Percentiles rank a stretch among this genome's conserved stretches.
Evolutionary conservation across 805 yeast species (phyloP).

Genomic region (Cephaloascus fragrans): DNA sequence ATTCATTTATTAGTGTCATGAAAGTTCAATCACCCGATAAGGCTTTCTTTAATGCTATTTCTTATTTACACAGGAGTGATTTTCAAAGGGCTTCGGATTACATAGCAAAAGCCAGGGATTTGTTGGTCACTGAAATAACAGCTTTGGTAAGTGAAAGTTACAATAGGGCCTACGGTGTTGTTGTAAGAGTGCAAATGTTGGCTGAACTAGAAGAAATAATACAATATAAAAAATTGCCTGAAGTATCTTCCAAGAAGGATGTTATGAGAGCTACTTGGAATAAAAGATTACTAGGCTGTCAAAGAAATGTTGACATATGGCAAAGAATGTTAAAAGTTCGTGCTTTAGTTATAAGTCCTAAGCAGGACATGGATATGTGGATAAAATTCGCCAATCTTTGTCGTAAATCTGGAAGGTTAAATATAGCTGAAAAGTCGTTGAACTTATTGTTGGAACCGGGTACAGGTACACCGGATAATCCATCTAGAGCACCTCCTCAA

Average conservation of each 20-base stretch:
- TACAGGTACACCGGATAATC: conserved; percentile 34
- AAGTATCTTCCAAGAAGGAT: conserved; percentile 67
- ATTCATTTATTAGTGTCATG: conserved; percentile 82
- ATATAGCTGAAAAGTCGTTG: conserved; percentile 86
- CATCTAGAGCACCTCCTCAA: conserved; percentile 87
- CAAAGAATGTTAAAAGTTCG: conserved; percentile 90
- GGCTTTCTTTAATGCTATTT: conserved; percentile 88
- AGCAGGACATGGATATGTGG: conserved; percentile 97
- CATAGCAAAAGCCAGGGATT: conserved; percentile 77
- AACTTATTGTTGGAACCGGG: conserved; percentile 71
- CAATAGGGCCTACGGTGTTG: conserved; percentile 93
- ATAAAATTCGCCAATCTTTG: conserved; percentile 95
- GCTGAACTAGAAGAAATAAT: conserved; percentile 95
- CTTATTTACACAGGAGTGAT: conserved; percentile 76
- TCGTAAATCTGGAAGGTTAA: conserved; percentile 86
- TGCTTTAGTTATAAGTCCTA: conserved; percentile 87
- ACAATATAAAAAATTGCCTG: conserved; percentile 76
- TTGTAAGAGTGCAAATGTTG: conserved; percentile 93
- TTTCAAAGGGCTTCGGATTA: conserved; percentile 74
- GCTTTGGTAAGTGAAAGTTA: conserved; percentile 94
- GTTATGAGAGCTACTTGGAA: conserved; percentile 91
- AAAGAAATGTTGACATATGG: conserved; percentile 98
- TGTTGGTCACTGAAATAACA: conserved; percentile 85
- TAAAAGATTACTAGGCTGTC: conserved; percentile 85
- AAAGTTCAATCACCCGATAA: conserved; percentile 88